These are phyloP conservation scores for Coriaria nepalensis DNA, from an alignment of 306 rosid genomes.

Conservation along the genomic window DNA sequence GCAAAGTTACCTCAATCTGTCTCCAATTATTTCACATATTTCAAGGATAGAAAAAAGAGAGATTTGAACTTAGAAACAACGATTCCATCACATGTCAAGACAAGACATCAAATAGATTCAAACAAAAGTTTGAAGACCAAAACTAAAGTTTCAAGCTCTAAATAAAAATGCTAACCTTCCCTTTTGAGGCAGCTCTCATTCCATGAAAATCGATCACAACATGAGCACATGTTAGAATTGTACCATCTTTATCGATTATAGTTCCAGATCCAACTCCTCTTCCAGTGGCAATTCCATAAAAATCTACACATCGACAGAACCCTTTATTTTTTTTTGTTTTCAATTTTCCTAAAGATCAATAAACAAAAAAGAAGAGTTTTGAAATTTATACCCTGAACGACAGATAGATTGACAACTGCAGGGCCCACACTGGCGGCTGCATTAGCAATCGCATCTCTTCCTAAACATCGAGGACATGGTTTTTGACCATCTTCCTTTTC, in stretches of 20 bases:
- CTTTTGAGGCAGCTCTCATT: slow-evolving; percentile 31
- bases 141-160: too few species aligned
- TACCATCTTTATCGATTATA: slow-evolving; percentile 66
- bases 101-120: background rate
- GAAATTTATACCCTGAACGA: slow-evolving; percentile 38
- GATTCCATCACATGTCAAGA: background rate
- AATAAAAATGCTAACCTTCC: slow-evolving; percentile 47
- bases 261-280: slow-evolving; percentile 73
- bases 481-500: slow-evolving; percentile 32
- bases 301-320: slow-evolving; percentile 23
- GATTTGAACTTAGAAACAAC: too few species aligned
- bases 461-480: slow-evolving; percentile 36
- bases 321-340: background rate
- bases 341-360: too few species aligned
- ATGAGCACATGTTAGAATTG: slow-evolving; percentile 87
- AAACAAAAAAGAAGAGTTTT: background rate
- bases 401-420: slow-evolving; percentile 69
- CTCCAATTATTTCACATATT: slow-evolving; percentile 1
- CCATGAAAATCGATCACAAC: slow-evolving; percentile 57
- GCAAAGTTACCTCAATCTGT: slow-evolving; percentile 78
- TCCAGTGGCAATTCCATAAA: slow-evolving; percentile 31
- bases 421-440: slow-evolving; percentile 79
- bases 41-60: too few species aligned
- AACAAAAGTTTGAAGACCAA: too few species aligned
- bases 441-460: slow-evolving; percentile 67